Evolutionary conservation across 306 rosid species (phyloP).

Genomic region (Cyclanthera cordifolia): DNA sequence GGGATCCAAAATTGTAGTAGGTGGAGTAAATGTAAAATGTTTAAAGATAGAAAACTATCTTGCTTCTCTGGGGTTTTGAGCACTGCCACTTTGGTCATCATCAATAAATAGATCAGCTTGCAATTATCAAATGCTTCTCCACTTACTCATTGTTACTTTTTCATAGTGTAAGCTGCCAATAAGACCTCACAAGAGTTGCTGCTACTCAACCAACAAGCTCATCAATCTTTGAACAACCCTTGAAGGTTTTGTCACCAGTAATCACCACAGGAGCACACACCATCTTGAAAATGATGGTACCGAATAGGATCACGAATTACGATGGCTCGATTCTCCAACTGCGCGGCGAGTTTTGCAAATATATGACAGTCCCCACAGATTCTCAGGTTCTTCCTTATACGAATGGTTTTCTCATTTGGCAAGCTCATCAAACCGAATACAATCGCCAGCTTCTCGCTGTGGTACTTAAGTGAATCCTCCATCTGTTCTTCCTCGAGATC

Average conservation of each 20-base stretch:
- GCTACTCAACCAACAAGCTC: background rate
- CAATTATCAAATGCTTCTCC: background rate
- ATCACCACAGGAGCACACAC: conserved; percentile 76
- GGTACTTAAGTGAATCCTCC: conserved; percentile 64
- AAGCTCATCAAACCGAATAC: conserved; percentile 59
- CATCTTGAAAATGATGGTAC: conserved; percentile 75
- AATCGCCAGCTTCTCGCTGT: conserved; percentile 75
- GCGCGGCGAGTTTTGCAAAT: conserved; percentile 55
- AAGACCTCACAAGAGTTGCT: background rate
- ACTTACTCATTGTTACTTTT: background rate
- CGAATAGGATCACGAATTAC: conserved; percentile 82
- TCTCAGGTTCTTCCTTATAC: conserved; percentile 78
- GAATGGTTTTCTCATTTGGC: conserved; percentile 53
- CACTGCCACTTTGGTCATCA: no score
- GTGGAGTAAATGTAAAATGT: no score
- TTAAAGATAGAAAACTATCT: no score
- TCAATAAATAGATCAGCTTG: no score
- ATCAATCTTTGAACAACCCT: background rate
- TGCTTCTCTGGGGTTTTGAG: no score
- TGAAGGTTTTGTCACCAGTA: conserved; percentile 42
- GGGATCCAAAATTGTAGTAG: no score
- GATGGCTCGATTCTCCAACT: conserved; percentile 45
- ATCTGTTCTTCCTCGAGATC: conserved; percentile 82
- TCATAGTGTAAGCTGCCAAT: background rate
- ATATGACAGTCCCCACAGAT: conserved; percentile 87